Evolutionary conservation across 1,139 yeast species (phyloP).

Genomic region (Hyphopichia burtonii): DNA sequence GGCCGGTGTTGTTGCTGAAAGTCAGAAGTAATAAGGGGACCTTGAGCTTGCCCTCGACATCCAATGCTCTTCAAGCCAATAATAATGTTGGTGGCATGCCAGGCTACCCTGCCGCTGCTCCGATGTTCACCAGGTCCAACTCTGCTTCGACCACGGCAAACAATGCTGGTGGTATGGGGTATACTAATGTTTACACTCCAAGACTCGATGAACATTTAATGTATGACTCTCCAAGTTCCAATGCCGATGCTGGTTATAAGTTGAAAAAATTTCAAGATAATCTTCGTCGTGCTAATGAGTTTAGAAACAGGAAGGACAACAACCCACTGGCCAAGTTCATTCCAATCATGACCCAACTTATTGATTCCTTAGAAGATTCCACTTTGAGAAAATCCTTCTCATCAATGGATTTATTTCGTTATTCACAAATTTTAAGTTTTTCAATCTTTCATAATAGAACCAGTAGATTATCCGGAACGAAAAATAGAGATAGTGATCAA

Average conservation of each 20-base stretch:
- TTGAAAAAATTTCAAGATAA: conserved; percentile 29
- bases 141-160: conserved; percentile 6
- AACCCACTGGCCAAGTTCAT: conserved; percentile 11
- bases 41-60: conserved; percentile 11
- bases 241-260: conserved; percentile 11
- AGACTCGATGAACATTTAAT: neutral
- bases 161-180: neutral
- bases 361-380: neutral
- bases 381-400: conserved; percentile 17
- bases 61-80: neutral
- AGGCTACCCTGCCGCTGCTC: neutral
- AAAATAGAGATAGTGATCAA: conserved; percentile 44
- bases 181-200: neutral
- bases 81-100: neutral
- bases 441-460: conserved; percentile 32
- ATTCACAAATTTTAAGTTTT: conserved; percentile 24
- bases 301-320: conserved; percentile 13
- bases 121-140: conserved; percentile 15
- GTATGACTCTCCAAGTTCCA: conserved; percentile 2
- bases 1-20: conserved; percentile 41
- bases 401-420: conserved; percentile 24
- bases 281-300: conserved; percentile 20
- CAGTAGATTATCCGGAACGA: conserved; percentile 27
- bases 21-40: conserved; percentile 33
- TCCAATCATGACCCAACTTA: neutral